phyloP scores from a whole-genome alignment of 2,329 filamentous ascomycete species.

The Macrophomina phaseolina region DNA sequence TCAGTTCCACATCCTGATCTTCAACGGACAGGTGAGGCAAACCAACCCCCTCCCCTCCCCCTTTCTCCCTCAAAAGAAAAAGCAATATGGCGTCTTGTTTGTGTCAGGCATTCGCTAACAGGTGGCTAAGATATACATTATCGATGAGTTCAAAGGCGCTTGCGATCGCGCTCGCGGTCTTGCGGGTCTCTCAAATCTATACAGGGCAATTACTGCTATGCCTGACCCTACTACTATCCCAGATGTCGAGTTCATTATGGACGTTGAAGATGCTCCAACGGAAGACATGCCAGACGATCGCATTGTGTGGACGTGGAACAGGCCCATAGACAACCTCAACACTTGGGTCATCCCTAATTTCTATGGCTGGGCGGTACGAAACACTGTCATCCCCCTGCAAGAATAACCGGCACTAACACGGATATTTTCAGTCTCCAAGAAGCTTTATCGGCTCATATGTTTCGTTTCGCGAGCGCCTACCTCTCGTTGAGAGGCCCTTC shows the following conservation, averaged over 20 bases:
- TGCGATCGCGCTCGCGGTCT: constrained; percentile 6
- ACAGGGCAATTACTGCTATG: constrained; percentile 20
- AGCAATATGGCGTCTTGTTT: no score
- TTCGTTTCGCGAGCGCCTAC: constrained; percentile 28
- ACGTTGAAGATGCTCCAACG: constrained; percentile 15
- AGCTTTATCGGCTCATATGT: constrained; percentile 29
- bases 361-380: constrained; percentile 30
- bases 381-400: no score
- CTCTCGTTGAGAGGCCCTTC: constrained; percentile 29
- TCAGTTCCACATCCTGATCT: constrained; percentile 23
- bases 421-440: neutral
- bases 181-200: constrained; percentile 11
- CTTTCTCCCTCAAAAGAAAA: no score
- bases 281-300: constrained; percentile 26
- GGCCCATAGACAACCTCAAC: constrained; percentile 10
- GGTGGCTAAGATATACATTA: neutral
- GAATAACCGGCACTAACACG: neutral
- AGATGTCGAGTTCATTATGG: constrained; percentile 26
- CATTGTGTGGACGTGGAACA: constrained; percentile 29
- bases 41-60: no score
- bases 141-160: constrained; percentile 14
- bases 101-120: neutral
- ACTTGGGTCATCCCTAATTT: constrained; percentile 30
- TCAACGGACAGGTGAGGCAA: constrained; percentile 15
- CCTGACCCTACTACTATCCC: constrained; percentile 14